Evolutionary conservation across 2,329 filamentous ascomycete species (phyloP).

Genomic region (Fusarium nurragi): DNA sequence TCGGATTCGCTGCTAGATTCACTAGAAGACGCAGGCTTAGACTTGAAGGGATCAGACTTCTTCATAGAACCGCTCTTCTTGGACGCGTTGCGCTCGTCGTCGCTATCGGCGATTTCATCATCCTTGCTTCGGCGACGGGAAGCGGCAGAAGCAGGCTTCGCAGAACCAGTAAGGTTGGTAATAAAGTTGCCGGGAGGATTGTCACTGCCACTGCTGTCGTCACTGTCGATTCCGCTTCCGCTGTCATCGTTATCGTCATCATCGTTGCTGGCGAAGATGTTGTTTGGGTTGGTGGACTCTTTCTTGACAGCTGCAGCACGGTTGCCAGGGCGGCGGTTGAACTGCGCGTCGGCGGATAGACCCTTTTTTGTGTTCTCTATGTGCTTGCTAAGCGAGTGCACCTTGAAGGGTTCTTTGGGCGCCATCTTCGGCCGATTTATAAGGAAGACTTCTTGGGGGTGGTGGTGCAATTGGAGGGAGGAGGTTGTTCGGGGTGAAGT

Average conservation of each 20-base stretch:
- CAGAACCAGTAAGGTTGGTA: conserved; percentile 44
- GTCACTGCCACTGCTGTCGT: conserved; percentile 24
- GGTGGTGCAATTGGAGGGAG: conserved; percentile 38
- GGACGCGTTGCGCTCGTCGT: conserved; percentile 50
- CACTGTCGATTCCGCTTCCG: conserved; percentile 46
- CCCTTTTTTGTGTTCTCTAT: conserved; percentile 52
- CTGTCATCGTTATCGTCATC: conserved; percentile 46
- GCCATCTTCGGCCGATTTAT: conserved; percentile 47
- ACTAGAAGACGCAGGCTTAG: conserved; percentile 33
- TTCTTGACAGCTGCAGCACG: conserved; percentile 48
- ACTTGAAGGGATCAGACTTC: conserved; percentile 29
- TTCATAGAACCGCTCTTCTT: conserved; percentile 35
- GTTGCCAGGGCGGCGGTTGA: conserved; percentile 45
- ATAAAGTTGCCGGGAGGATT: conserved; percentile 44
- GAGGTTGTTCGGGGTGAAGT: conserved; percentile 33
- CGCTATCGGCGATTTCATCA: conserved; percentile 56
- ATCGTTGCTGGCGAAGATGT: conserved; percentile 47
- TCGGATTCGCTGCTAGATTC: conserved; percentile 46
- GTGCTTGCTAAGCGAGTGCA: conserved; percentile 52
- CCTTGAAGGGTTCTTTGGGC: conserved; percentile 49
- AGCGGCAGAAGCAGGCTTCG: conserved; percentile 28
- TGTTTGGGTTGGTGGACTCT: conserved; percentile 39
- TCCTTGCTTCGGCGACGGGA: conserved; percentile 45
- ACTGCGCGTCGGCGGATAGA: conserved; percentile 47
- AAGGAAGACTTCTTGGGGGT: conserved; percentile 19